These are phyloP conservation scores for Chrysoporthe deuterocubensis DNA, from an alignment of 2,329 filamentous ascomycete species.

Conservation along the genomic window DNA sequence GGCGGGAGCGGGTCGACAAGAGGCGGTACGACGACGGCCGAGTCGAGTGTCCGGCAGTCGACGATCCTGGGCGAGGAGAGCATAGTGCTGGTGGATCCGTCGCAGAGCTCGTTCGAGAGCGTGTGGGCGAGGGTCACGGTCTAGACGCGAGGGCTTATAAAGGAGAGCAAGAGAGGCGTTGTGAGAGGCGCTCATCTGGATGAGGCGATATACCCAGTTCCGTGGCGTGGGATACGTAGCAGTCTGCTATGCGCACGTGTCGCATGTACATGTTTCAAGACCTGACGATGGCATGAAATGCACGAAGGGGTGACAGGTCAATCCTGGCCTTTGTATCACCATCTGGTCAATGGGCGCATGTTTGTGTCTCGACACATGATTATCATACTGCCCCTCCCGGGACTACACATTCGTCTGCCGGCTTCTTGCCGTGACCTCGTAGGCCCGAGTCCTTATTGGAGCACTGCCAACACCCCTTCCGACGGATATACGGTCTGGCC, in stretches of 20 bases:
- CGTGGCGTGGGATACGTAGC: not conserved
- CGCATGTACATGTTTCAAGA: constrained; percentile 4
- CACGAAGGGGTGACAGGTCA: not conserved
- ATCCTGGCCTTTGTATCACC: not conserved
- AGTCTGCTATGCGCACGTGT: not conserved
- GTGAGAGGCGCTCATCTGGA: not conserved
- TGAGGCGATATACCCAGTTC: constrained; percentile 21
- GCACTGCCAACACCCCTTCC: not conserved
- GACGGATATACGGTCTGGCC: not conserved
- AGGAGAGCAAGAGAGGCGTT: constrained; percentile 5
- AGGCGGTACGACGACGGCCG: constrained; percentile 4
- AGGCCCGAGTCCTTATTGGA: not conserved
- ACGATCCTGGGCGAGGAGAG: constrained; percentile 50
- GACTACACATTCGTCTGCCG: not conserved
- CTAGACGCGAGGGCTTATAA: constrained; percentile 31
- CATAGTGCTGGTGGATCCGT: constrained; percentile 54
- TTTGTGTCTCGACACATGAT: not conserved
- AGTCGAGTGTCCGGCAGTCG: constrained; percentile 31
- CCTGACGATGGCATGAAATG: constrained; percentile 17
- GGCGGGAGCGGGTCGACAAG: constrained; percentile 9
- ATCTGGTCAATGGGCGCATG: not conserved
- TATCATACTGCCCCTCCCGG: not conserved
- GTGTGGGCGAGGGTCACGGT: constrained; percentile 71
- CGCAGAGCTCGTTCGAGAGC: constrained; percentile 61
- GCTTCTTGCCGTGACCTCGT: not conserved